Evolutionary conservation across 306 rosid species (phyloP).

Genomic region (Castanospermum australe): DNA sequence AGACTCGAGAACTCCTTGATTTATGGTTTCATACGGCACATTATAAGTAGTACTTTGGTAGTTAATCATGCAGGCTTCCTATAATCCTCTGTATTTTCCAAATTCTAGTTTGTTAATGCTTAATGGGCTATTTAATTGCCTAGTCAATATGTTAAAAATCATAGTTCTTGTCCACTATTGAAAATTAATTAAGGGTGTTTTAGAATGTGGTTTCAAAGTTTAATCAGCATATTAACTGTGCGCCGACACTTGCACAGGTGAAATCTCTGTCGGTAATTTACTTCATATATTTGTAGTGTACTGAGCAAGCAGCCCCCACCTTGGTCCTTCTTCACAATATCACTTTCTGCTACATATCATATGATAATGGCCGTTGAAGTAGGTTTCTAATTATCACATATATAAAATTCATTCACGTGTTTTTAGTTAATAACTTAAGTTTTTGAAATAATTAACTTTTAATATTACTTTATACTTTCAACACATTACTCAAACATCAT

Average conservation of each 20-base stretch:
- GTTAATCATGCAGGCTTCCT: conserved; percentile 13
- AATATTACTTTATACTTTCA: not conserved
- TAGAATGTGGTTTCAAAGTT: not conserved
- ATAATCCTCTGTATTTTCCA: not conserved
- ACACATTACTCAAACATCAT: conserved; percentile 11
- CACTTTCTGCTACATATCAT: conserved; percentile 2
- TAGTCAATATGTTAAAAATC: not conserved
- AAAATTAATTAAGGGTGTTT: not conserved
- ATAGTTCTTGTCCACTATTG: not conserved
- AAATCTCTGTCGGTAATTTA: conserved; percentile 42
- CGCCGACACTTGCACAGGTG: conserved; percentile 60
- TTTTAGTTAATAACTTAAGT: no score
- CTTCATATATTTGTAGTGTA: conserved; percentile 6
- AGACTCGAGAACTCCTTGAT: conserved; percentile 31
- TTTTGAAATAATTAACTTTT: no score
- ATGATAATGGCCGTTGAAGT: conserved; percentile 19
- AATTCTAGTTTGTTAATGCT: not conserved
- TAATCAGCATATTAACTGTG: conserved; percentile 11
- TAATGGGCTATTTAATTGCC: not conserved
- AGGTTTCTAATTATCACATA: no score
- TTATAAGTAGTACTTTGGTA: conserved; percentile 22
- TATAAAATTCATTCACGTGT: no score
- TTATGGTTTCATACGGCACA: conserved; percentile 25
- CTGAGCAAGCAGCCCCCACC: conserved; percentile 15
- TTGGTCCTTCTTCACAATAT: not conserved